These are phyloP conservation scores for Penicillium argentinense DNA, from an alignment of 495 filamentous ascomycete species.

Conservation along the genomic window DNA sequence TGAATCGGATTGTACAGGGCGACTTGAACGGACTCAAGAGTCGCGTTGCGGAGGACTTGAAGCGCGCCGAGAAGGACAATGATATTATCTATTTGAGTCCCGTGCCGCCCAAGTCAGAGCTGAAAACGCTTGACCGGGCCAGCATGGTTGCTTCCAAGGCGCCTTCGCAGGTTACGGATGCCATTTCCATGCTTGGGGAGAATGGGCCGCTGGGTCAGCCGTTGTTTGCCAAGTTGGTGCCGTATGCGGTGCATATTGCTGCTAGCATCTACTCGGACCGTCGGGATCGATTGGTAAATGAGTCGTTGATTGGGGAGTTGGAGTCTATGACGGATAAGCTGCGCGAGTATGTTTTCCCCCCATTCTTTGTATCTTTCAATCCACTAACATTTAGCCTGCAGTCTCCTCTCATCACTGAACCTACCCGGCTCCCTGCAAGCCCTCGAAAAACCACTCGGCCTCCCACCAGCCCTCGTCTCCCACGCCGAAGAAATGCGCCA, in stretches of 20 bases:
- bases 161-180: constrained; percentile 80
- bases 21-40: constrained; percentile 84
- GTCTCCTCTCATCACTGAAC: constrained; percentile 76
- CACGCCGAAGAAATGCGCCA: constrained; percentile 97
- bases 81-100: constrained; percentile 86
- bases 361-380: no score
- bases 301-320: constrained; percentile 78
- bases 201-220: constrained; percentile 77
- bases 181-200: constrained; percentile 75
- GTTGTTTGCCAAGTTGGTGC: constrained; percentile 87
- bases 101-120: constrained; percentile 84
- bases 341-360: constrained; percentile 56
- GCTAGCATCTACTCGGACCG: constrained; percentile 94
- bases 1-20: constrained; percentile 78
- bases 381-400: constrained; percentile 22
- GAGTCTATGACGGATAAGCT: constrained; percentile 78
- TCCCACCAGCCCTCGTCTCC: constrained; percentile 80
- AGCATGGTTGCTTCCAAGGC: constrained; percentile 82
- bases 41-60: constrained; percentile 81
- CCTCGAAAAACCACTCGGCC: constrained; percentile 87
- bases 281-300: constrained; percentile 83
- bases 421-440: constrained; percentile 92
- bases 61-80: constrained; percentile 93
- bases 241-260: constrained; percentile 92
- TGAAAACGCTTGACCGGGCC: constrained; percentile 81